Percentiles rank a stretch among this genome's conserved stretches.
These are phyloP conservation scores for Cinchona pubescens DNA, from an alignment of 257 asterid genomes.

Conservation along the genomic window DNA sequence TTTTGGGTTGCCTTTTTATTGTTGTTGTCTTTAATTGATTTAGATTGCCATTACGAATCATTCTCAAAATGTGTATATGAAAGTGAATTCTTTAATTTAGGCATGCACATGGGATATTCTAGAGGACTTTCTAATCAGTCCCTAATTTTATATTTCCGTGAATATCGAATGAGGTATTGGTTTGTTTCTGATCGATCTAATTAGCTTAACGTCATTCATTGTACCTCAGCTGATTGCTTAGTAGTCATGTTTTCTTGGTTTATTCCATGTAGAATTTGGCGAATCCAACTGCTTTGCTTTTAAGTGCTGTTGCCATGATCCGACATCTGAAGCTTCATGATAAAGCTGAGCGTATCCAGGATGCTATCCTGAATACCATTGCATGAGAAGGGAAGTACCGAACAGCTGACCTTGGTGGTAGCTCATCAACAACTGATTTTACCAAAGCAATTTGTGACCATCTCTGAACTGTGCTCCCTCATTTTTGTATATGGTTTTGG, in stretches of 20 bases:
- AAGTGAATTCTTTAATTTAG: not conserved
- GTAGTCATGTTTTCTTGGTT: conserved; percentile 8
- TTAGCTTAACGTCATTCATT: not conserved
- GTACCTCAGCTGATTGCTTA: conserved; percentile 6
- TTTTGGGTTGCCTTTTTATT: not conserved
- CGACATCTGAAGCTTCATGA: conserved; percentile 75
- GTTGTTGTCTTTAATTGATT: not conserved
- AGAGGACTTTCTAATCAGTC: not conserved
- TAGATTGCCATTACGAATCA: not conserved
- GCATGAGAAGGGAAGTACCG: conserved; percentile 91
- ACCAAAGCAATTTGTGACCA: conserved; percentile 84
- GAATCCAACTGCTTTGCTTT: conserved; percentile 91
- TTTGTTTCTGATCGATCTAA: not conserved
- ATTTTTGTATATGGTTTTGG: conserved; percentile 21
- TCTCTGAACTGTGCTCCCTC: conserved; percentile 33
- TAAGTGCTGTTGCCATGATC: conserved; percentile 78
- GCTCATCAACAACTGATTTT: conserved; percentile 68
- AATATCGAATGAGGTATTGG: not conserved
- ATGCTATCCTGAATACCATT: conserved; percentile 72
- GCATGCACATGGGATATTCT: not conserved
- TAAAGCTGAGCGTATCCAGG: conserved; percentile 76
- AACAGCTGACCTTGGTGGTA: conserved; percentile 95
- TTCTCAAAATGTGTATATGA: not conserved
- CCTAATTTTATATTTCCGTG: not conserved
- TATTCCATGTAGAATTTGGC: conserved; percentile 68